Base-by-base conservation (phyloP, 2,329 filamentous ascomycete genomes). In the Remersonia thermophila region DNA sequence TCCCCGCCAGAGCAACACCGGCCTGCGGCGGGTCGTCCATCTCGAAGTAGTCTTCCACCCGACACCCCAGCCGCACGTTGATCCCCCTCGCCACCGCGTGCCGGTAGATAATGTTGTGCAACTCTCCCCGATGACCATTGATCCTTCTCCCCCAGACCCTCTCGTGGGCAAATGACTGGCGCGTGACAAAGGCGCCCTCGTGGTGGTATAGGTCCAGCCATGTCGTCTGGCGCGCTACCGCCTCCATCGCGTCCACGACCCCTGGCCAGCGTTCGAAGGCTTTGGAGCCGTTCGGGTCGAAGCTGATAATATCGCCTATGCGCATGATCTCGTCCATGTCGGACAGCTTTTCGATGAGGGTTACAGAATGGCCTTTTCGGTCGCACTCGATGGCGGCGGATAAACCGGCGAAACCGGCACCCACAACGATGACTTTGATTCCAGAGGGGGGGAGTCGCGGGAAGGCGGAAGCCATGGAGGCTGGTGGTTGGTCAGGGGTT, bases 361-460 rank as follows among this genome's bases (percentile, higher is more conserved):
- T 56, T 39, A 53, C 67, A 3, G 55, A 55, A 48, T 74, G 70
- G 4, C 70, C 70, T 47, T 74, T 70, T 30, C 66, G 63, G 32
- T 65, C 59, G 49, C 69, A 73, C 50, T 76, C 70, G 41, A 77
- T 73, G 27, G 71, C 71, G 9, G 71, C 69, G 12, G 71, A 66
- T 11, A 76, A 62, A 14, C 72, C 72, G 26, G 68, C 71, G 40
- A 76, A 74, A n/a, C 71, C 71, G 46, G 59, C 60, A 17, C 66
- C 66, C 11, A 69, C 65, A 27, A 69, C 58, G 10, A 69, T 51
- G 27, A 69, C 61, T 30, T 57, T 59, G 48, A 68, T 61, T 36
- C 60, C 61, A n/a, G 58, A 59, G 3, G 56, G 47, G 8, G 55
- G 47, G 5, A 33, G 33, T 4, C 37, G 37, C 3, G 33, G 37